Conservation (phyloP, 73 alveolate genomes). For the Symbiodinium natans region DNA sequence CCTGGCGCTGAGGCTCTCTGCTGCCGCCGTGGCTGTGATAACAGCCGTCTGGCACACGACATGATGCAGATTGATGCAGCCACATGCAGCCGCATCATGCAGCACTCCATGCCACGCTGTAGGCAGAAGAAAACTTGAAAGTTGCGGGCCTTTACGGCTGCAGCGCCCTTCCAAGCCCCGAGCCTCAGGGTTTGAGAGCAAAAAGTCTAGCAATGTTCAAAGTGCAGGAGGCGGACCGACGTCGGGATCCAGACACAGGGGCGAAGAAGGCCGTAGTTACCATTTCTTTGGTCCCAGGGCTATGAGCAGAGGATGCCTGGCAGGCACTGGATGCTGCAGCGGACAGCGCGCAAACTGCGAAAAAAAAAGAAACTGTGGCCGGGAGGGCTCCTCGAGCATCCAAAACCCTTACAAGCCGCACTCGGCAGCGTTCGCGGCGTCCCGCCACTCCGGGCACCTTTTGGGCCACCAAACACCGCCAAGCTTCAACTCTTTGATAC, state of each 20-base stretch:
- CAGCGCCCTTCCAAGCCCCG: neutral
- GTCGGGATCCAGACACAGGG: neutral
- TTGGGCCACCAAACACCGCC: no score
- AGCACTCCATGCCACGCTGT: neutral
- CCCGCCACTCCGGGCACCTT: neutral
- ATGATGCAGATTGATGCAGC: no score
- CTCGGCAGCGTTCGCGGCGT: neutral
- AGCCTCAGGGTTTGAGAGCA: neutral
- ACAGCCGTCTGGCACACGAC: neutral
- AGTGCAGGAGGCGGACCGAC: neutral
- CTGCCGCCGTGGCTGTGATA: neutral
- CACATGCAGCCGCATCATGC: no score
- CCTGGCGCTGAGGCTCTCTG: neutral
- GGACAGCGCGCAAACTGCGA: neutral
- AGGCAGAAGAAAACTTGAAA: neutral
- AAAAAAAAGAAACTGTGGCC: neutral
- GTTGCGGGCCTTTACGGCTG: neutral
- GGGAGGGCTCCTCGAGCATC: neutral
- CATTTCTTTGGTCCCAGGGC: neutral
- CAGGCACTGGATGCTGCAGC: neutral
- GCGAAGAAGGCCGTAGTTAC: neutral
- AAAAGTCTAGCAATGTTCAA: neutral
- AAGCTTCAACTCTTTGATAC: no score
- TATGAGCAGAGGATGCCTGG: neutral
- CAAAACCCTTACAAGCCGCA: neutral